Conservation (phyloP, 352 stramenopile species). For the Phytophthora quininea region DNA sequence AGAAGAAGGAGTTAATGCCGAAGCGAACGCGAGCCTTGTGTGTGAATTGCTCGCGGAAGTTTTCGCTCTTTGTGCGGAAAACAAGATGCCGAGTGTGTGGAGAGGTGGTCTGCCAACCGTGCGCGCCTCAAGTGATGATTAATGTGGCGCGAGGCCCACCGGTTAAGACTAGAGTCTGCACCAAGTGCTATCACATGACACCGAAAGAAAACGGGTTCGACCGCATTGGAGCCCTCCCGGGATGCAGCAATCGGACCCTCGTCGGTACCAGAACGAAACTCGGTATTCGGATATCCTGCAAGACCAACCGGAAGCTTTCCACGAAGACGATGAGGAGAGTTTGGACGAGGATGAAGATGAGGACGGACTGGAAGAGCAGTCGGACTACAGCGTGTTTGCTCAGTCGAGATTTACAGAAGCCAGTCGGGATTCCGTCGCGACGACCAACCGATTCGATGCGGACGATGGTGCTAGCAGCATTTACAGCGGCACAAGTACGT, state of each 20-base stretch:
- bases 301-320: slow-evolving; percentile 27
- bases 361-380: slow-evolving; percentile 62
- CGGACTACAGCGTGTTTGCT: slow-evolving; percentile 58
- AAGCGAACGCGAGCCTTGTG: slow-evolving; percentile 65
- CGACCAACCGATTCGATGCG: slow-evolving; percentile 25
- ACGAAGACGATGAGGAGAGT: slow-evolving; percentile 38
- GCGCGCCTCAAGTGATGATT: slow-evolving; percentile 62
- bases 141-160: slow-evolving; percentile 31
- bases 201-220: slow-evolving; percentile 37
- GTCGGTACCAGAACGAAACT: slow-evolving; percentile 44
- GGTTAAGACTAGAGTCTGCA: slow-evolving; percentile 66
- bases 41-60: slow-evolving; percentile 66
- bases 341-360: slow-evolving; percentile 47
- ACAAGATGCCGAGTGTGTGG: slow-evolving; percentile 75
- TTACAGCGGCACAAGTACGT: slow-evolving; percentile 42
- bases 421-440: slow-evolving; percentile 42
- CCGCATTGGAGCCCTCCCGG: slow-evolving; percentile 14
- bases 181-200: slow-evolving; percentile 54
- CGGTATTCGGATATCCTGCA: slow-evolving; percentile 51
- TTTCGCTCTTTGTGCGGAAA: slow-evolving; percentile 76
- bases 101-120: slow-evolving; percentile 77
- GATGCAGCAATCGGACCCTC: slow-evolving; percentile 10
- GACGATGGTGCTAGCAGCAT: slow-evolving; percentile 30
- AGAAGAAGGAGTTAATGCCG: slow-evolving; percentile 71
- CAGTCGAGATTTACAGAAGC: slow-evolving; percentile 59